phyloP scores from a whole-genome alignment of 75 land plant species.

The Pinus tabuliformis region DNA sequence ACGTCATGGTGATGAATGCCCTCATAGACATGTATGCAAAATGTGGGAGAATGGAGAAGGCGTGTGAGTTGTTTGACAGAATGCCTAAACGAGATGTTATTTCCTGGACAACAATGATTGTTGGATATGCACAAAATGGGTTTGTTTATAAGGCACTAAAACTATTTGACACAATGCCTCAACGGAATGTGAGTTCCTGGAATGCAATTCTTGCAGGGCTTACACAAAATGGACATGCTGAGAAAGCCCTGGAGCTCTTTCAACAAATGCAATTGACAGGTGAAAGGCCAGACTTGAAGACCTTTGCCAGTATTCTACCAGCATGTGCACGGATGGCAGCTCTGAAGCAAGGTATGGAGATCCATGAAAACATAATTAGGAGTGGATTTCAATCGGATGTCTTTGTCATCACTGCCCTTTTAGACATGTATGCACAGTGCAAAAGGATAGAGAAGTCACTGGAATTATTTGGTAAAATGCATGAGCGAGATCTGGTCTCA shows the following conservation, averaged over 20 bases:
- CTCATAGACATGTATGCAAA: slow-evolving; percentile 26
- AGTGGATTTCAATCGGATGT: slow-evolving; percentile 9
- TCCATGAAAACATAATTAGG: slow-evolving; percentile 13
- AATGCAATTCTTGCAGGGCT: slow-evolving; percentile 25
- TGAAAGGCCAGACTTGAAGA: slow-evolving; percentile 17
- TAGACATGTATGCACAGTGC: slow-evolving; percentile 18
- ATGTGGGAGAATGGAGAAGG: slow-evolving; percentile 13
- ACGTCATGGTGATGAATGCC: slow-evolving; percentile 7
- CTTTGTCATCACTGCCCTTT: slow-evolving; percentile 23
- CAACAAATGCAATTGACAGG: slow-evolving; percentile 24
- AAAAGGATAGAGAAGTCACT: slow-evolving; percentile 18
- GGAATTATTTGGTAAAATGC: slow-evolving; percentile 9
- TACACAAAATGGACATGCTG: slow-evolving; percentile 9
- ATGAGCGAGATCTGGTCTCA: slow-evolving; percentile 11
- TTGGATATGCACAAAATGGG: slow-evolving; percentile 24
- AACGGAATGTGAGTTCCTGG: slow-evolving; percentile 23
- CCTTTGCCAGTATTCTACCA: slow-evolving; percentile 20
- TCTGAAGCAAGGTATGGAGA: slow-evolving; percentile 13
- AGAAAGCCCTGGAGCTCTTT: slow-evolving; percentile 15
- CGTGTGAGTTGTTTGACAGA: slow-evolving; percentile 10
- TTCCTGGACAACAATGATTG: slow-evolving; percentile 18
- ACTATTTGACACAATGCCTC: slow-evolving; percentile 15
- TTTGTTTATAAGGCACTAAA: slow-evolving; percentile 10
- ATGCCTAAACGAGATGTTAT: slow-evolving; percentile 8
- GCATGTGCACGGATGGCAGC: slow-evolving; percentile 17